A percentile compares a stretch with the other conserved stretches of the same genome.
These are phyloP conservation scores for Fraxinus quadrangulata DNA, from an alignment of 257 asterid genomes.

Conservation along the genomic window DNA sequence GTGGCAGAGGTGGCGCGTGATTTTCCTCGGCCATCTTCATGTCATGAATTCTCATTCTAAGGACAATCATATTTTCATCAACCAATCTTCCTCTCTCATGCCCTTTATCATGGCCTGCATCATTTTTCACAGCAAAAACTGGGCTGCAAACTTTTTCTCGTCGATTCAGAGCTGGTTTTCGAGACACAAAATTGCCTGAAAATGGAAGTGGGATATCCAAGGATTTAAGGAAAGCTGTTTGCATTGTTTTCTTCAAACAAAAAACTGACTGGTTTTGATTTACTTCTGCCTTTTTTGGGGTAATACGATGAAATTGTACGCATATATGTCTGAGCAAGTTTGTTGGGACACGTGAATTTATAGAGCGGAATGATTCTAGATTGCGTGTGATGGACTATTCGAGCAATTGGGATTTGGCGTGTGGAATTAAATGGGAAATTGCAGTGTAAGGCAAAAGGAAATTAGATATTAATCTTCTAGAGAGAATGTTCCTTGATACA, in stretches of 20 bases:
- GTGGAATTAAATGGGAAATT: too few species aligned
- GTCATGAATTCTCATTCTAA: constrained; percentile 37
- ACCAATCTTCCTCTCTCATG: constrained; percentile 12
- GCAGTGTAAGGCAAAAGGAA: too few species aligned
- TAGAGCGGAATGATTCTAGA: background rate
- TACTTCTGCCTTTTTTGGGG: too few species aligned
- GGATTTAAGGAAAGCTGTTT: too few species aligned
- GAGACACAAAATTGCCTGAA: too few species aligned
- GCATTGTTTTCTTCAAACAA: background rate
- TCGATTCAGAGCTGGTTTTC: background rate
- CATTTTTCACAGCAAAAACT: constrained; percentile 11
- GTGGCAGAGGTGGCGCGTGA: background rate
- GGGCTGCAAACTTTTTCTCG: background rate
- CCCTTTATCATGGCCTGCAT: background rate
- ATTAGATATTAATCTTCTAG: too few species aligned
- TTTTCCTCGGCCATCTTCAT: constrained; percentile 1
- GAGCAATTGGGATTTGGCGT: background rate
- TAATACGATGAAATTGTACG: background rate
- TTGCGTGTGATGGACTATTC: background rate
- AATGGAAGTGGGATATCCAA: too few species aligned
- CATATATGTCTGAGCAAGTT: background rate
- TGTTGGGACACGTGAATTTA: background rate
- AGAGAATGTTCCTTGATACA: too few species aligned
- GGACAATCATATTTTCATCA: constrained; percentile 37
- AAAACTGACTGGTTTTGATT: too few species aligned